phyloP scores from a whole-genome alignment of 176 grass and related monocot species.

The Zoysia japonica region DNA sequence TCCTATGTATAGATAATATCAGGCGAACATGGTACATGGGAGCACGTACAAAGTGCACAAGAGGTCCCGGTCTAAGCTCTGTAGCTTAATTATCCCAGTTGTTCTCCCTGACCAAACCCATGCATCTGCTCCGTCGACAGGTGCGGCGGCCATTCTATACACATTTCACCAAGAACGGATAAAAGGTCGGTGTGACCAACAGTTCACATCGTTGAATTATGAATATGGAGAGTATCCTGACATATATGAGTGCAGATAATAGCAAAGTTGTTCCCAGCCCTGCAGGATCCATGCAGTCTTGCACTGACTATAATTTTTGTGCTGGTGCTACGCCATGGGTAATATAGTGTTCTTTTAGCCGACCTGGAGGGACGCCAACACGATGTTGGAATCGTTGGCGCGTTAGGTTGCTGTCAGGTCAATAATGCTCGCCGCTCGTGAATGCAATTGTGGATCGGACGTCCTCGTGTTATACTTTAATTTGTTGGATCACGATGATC shows the following conservation, averaged over 20 bases:
- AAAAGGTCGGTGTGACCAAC: background rate
- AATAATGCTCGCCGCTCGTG: background rate
- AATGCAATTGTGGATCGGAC: background rate
- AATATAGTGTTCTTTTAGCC: slow-evolving; percentile 22
- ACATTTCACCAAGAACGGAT: slow-evolving; percentile 15
- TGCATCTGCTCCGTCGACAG: background rate
- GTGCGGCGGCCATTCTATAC: slow-evolving; percentile 14
- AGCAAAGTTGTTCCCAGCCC: slow-evolving; percentile 3
- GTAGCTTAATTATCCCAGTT: background rate
- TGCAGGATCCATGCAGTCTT: background rate
- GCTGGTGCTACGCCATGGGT: background rate
- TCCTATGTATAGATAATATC: background rate
- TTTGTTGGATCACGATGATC: background rate
- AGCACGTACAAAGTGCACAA: background rate
- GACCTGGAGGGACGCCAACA: slow-evolving; percentile 17
- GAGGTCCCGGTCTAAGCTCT: slow-evolving; percentile 11
- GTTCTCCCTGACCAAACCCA: background rate
- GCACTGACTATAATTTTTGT: background rate
- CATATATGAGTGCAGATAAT: background rate
- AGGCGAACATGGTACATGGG: background rate
- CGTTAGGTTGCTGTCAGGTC: slow-evolving; percentile 12
- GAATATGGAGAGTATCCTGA: background rate
- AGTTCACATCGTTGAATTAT: background rate
- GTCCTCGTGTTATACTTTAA: background rate
- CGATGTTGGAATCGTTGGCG: slow-evolving; percentile 8